phyloP scores from a whole-genome alignment of 2,329 filamentous ascomycete genomes.

The Paecilomyces sp. region DNA sequence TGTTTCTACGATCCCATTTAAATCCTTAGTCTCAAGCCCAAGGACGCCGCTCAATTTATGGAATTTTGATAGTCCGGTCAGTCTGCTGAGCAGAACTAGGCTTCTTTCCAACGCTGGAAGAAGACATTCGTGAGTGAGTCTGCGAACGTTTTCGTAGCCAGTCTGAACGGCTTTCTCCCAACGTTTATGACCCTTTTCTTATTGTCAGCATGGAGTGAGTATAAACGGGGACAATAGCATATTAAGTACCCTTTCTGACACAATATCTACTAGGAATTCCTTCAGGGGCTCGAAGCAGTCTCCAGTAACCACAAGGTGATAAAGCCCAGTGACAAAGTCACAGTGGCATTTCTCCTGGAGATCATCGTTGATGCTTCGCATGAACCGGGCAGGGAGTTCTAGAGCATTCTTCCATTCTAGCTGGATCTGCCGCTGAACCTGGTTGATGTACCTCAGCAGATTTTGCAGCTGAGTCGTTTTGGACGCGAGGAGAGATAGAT shows the following conservation, averaged over 20 bases:
- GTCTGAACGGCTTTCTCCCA: slow-evolving; percentile 85
- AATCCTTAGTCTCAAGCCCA: slow-evolving; percentile 57
- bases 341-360: slow-evolving; percentile 59
- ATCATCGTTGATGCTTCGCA: slow-evolving; percentile 69
- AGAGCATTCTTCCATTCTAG: slow-evolving; percentile 77
- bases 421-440: slow-evolving; percentile 70
- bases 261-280: slow-evolving; percentile 82
- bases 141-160: slow-evolving; percentile 69
- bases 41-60: slow-evolving; percentile 60
- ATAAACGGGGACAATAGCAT: not conserved
- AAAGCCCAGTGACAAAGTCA: slow-evolving; percentile 66
- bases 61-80: slow-evolving; percentile 77
- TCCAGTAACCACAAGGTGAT: slow-evolving; percentile 77
- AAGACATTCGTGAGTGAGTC: slow-evolving; percentile 77
- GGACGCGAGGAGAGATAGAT: slow-evolving; percentile 75
- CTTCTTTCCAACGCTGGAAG: slow-evolving; percentile 81
- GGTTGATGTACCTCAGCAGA: slow-evolving; percentile 73
- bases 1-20: slow-evolving; percentile 58
- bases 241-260: slow-evolving; percentile 63
- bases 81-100: slow-evolving; percentile 69
- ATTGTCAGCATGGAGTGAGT: slow-evolving; percentile 5
- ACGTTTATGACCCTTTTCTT: slow-evolving; percentile 70
- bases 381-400: slow-evolving; percentile 70
- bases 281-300: slow-evolving; percentile 67
- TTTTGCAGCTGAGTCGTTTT: slow-evolving; percentile 86